Evolutionary conservation across 768 basidiomycete genomes (phyloP).

Genomic region (Filobasidium wieringae): DNA sequence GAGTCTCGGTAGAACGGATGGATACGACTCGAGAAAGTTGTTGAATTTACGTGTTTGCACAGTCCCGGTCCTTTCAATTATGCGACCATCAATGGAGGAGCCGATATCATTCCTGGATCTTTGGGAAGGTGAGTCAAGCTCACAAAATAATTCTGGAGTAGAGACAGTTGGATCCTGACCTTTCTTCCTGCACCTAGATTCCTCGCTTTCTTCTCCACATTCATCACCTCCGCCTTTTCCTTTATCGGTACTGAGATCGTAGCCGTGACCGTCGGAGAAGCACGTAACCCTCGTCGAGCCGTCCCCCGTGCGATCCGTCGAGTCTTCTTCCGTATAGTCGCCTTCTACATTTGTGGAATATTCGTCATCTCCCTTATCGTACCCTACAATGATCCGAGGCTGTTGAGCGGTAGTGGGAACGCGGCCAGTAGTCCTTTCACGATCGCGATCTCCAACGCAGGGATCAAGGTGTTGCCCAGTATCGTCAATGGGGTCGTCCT

Average conservation of each 20-base stretch:
- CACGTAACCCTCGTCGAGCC: constrained; percentile 32
- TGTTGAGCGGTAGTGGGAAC: constrained; percentile 24
- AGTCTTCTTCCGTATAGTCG: constrained; percentile 35
- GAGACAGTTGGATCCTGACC: not conserved
- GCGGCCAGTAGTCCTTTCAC: constrained; percentile 38
- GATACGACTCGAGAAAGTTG: not conserved
- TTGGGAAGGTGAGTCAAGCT: constrained; percentile 9
- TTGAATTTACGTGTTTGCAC: not conserved
- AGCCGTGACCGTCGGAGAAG: constrained; percentile 20
- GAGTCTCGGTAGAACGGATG: not conserved
- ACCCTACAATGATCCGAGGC: constrained; percentile 27
- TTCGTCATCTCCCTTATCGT: constrained; percentile 34
- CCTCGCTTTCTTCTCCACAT: constrained; percentile 36
- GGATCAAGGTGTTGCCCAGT: constrained; percentile 34
- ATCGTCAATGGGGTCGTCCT: constrained; percentile 39
- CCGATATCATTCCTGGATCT: constrained; percentile 19
- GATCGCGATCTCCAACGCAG: constrained; percentile 37
- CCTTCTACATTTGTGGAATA: constrained; percentile 35
- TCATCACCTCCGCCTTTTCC: constrained; percentile 33
- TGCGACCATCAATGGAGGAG: constrained; percentile 23
- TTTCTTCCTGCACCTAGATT: constrained; percentile 23
- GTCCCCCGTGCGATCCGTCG: constrained; percentile 35
- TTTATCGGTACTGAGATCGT: constrained; percentile 30
- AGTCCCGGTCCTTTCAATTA: constrained; percentile 33
- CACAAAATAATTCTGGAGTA: no score